Percentiles rank a stretch among this genome's conserved stretches.
Evolutionary conservation across 1,139 yeast species (phyloP).

Genomic region (Sugiyamaella japonica): DNA sequence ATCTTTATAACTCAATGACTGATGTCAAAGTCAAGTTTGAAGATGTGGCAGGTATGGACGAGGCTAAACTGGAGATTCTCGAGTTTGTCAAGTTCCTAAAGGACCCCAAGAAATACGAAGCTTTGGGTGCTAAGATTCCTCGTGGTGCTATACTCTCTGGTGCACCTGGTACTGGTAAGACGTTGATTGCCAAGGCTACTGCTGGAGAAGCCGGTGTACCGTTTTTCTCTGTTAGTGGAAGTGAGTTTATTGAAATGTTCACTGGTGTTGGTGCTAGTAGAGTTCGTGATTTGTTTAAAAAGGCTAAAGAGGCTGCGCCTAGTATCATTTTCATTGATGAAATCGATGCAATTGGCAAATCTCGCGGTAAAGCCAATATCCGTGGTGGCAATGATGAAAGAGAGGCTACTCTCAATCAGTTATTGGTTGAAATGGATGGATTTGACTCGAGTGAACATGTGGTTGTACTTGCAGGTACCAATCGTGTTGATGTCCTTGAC

Average conservation of each 20-base stretch:
- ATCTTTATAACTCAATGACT: conserved; percentile 86
- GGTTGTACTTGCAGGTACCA: conserved; percentile 96
- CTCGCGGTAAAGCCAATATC: conserved; percentile 78
- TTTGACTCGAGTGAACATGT: conserved; percentile 88
- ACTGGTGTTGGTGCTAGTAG: conserved; percentile 99
- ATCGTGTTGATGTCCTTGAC: conserved; percentile 90
- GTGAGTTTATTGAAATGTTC: conserved; percentile 98
- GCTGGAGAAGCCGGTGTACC: conserved; percentile 99
- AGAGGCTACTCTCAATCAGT: conserved; percentile 92
- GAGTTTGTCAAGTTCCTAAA: conserved; percentile 93
- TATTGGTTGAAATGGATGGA: conserved; percentile 97
- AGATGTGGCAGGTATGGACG: conserved; percentile 97
- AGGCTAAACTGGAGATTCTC: conserved; percentile 97
- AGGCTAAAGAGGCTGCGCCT: conserved; percentile 92
- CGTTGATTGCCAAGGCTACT: conserved; percentile 94
- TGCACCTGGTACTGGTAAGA: conserved; percentile 99
- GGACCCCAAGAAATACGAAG: conserved; percentile 85
- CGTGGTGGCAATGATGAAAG: conserved; percentile 92
- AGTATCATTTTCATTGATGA: conserved; percentile 94
- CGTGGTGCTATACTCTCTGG: conserved; percentile 97
- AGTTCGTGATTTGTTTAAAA: conserved; percentile 89
- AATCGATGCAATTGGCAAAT: conserved; percentile 97
- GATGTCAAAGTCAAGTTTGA: conserved; percentile 84
- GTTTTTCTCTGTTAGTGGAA: conserved; percentile 89
- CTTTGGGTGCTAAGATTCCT: conserved; percentile 93